phyloP scores from a whole-genome alignment of 371 early-diverging fungal genomes.

The Mortierella sp. region DNA sequence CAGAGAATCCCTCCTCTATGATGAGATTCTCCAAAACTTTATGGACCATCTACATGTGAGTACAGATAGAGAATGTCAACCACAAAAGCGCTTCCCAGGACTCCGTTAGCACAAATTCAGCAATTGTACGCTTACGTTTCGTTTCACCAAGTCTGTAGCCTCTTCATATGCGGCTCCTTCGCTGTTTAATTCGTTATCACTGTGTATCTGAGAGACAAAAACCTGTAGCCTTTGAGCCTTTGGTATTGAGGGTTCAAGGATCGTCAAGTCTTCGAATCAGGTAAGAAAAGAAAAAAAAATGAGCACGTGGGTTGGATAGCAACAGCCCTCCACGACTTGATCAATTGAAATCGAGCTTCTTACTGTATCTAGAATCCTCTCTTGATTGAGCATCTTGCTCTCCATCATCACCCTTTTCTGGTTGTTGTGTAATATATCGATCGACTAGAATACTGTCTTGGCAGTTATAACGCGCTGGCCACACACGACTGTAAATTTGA shows the following conservation, averaged over 20 bases:
- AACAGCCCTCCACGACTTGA: background rate
- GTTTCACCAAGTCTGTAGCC: slow-evolving; percentile 33
- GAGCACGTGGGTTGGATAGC: background rate
- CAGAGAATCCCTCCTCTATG: slow-evolving; percentile 22
- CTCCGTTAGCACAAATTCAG: background rate
- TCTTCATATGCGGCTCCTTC: slow-evolving; percentile 28
- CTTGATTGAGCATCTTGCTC: background rate
- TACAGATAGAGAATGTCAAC: background rate
- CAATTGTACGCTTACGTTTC: slow-evolving; percentile 22
- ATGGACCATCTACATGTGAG: slow-evolving; percentile 32
- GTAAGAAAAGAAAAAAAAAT: background rate
- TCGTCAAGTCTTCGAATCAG: slow-evolving; percentile 9
- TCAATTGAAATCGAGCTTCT: background rate
- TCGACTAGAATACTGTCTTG: slow-evolving; percentile 33
- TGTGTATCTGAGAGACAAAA: slow-evolving; percentile 10
- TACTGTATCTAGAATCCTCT: slow-evolving; percentile 19
- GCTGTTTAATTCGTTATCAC: slow-evolving; percentile 4
- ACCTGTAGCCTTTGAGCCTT: slow-evolving; percentile 28
- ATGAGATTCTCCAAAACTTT: slow-evolving; percentile 26
- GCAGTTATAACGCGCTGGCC: slow-evolving; percentile 52
- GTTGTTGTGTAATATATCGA: slow-evolving; percentile 13
- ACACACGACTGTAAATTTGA: slow-evolving; percentile 38
- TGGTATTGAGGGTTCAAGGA: slow-evolving; percentile 14
- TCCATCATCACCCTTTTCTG: background rate
- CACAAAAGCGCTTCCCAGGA: too few relatives aligned